These are phyloP conservation scores for Salix dunnii DNA, from an alignment of 345 rosid genomes.

Conservation along the genomic window DNA sequence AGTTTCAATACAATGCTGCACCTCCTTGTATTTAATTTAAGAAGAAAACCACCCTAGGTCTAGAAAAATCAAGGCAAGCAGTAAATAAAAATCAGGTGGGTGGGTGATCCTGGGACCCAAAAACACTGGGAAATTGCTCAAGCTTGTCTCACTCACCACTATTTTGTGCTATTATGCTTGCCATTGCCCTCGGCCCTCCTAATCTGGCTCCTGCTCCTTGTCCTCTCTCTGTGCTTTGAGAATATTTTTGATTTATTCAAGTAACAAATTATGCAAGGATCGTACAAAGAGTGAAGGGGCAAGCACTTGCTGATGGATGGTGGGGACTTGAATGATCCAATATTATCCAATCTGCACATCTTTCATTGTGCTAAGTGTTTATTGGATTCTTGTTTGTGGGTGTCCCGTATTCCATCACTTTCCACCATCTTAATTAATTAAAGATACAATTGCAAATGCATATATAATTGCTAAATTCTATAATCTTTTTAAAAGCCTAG, in stretches of 20 bases:
- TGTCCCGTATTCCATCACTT: slow-evolving; percentile 1
- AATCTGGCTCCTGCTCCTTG: background rate
- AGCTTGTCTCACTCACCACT: background rate
- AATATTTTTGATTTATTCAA: too few species aligned
- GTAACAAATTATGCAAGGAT: background rate
- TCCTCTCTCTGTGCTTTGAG: background rate
- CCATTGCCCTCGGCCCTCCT: background rate
- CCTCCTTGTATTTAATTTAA: too few species aligned
- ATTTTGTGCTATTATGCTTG: slow-evolving; percentile 12
- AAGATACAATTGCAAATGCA: too few species aligned
- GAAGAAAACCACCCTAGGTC: background rate
- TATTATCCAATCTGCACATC: background rate
- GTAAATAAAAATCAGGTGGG: background rate
- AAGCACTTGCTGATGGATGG: background rate
- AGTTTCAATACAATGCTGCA: too few species aligned
- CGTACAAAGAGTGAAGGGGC: background rate
- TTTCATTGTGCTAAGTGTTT: background rate
- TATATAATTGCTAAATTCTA: background rate
- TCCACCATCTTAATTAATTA: background rate
- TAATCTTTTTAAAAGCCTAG: too few species aligned
- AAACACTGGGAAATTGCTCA: background rate
- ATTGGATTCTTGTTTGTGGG: background rate
- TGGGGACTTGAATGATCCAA: background rate
- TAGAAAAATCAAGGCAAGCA: background rate
- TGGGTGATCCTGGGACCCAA: slow-evolving; percentile 1